Base-by-base conservation (phyloP, 2,329 filamentous ascomycete species). In the Arthroderma sp. region DNA sequence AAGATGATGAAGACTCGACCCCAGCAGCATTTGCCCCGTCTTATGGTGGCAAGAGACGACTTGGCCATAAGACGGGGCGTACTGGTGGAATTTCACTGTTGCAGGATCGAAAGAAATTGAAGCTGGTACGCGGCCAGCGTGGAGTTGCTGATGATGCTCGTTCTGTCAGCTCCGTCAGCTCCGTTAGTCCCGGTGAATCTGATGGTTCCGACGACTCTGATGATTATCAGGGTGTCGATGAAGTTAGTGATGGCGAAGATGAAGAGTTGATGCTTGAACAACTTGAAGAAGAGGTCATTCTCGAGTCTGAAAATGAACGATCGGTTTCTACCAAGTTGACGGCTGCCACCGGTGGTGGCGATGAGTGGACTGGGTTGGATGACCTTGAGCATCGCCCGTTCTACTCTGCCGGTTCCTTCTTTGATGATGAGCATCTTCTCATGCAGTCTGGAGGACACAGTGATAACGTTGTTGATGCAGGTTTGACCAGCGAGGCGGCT, bases 181-280 rank as follows among this genome's bases (percentile, higher is more conserved):
- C 59, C 39, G 57, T 60, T 37, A 59, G 55, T 25, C 23, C 31
- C 31, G 55, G 56, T 25, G 54, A 43, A n/a, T 58, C 58, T 11
- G 57, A 33, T 9, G 58, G 37, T n/a, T 59, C 57, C 11, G 56
- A 56, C 35, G 59, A 63, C 33, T 68, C 68, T 7, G 68, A 68
- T 21, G 71, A 67, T 61, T 89, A 90, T 70, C 86, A 83, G 1
- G 86, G 79, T 38, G 85, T 94, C 59, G 87, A 91, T 67, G 82
- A 89, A 54, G 85, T 94, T 60, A 87, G 81, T 63, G 87, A 91
- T 64, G 85, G 82, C 9, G 87, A 91, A 61, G 85, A 88, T 62
- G 87, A 91, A 69, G 85, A 91, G 70, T 82, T 87, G 62, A 82
- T 87, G 77, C 82, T 91, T 57, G 81, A 86, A 66, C 81, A 84